Base-by-base conservation (phyloP, 164 flowering plant genomes). In the Annona cherimola region DNA sequence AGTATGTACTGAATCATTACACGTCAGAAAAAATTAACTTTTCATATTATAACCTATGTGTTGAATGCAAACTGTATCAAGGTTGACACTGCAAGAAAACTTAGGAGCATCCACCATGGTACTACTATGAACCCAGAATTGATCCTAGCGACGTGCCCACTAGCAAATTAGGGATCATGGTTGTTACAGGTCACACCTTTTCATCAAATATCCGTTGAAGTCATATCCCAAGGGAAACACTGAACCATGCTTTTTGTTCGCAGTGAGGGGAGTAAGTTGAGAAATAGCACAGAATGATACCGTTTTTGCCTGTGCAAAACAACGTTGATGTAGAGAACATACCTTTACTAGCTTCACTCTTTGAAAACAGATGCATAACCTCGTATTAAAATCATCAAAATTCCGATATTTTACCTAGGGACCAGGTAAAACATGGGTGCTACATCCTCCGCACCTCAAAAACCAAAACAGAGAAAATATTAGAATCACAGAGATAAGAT, bases 281-380 rank as follows among this genome's bases (percentile, higher is more conserved):
- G 44, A 57, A 20, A 42, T 42, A 7, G 35, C 8, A 45, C 42
- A 7, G 14, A 39, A 16, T n/a, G 60, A 67, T n/a, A 20, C 5
- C 69, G 26, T 46, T 67, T 67, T 42, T 5, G 59, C 43, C 57
- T 57, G 41, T 16, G 40, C 14, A 40, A 69, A 54, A 57, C 45
- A 7, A 69, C 26, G 20, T 54, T 26, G 40, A 41, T 40, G 45
- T 62, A 57, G 67, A 66, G 67, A 66, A 81, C 86, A 82, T 86
- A 86, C 86, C 87, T 86, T 71, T 41, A 71, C 12, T 74, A 73
- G 78, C 83, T 72, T 74, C 79, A 75, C 68, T 71, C 74, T 76
- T 76, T 35, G 76, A 42, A 68, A 73, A 77, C 43, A 65, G 70
- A 73, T 67, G 71, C 69, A 45, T 43, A 69, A 19, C 69, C 79